Conservation (phyloP, 345 rosid species). For the Boechera retrofracta region DNA sequence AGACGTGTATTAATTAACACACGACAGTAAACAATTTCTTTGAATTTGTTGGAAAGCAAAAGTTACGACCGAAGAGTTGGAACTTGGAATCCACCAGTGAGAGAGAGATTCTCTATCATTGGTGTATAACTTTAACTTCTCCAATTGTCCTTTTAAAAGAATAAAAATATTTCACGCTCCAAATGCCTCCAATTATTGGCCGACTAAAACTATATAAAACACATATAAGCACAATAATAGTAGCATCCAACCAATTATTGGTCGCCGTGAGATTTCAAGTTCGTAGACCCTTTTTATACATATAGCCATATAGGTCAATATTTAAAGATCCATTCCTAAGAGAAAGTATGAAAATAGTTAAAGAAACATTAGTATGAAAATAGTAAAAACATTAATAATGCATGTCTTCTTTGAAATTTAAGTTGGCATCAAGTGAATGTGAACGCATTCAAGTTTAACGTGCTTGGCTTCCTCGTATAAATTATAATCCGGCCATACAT, state of each 20-base stretch:
- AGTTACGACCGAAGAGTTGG: slow-evolving; percentile 40
- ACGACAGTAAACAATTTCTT: slow-evolving; percentile 20
- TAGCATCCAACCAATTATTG: slow-evolving; percentile 46
- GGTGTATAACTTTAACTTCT: slow-evolving; percentile 35
- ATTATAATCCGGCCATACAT: neutral
- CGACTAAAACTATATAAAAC: slow-evolving; percentile 21
- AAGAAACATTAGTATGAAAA: slow-evolving; percentile 15
- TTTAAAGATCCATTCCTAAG: slow-evolving; percentile 18
- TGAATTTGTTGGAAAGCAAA: slow-evolving; percentile 33
- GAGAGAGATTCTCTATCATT: slow-evolving; percentile 33
- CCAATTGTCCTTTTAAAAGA: slow-evolving; percentile 26
- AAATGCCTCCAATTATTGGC: slow-evolving; percentile 38
- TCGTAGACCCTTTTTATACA: slow-evolving; percentile 23
- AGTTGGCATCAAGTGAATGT: slow-evolving; percentile 22
- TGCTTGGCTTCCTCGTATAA: slow-evolving; percentile 4
- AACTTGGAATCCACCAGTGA: slow-evolving; percentile 45
- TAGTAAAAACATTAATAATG: slow-evolving; percentile 14
- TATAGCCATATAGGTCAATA: slow-evolving; percentile 24
- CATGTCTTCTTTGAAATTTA: slow-evolving; percentile 10
- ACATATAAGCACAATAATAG: slow-evolving; percentile 38
- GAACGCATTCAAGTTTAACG: slow-evolving; percentile 11
- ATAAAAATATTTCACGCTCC: slow-evolving; percentile 22
- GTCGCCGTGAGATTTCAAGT: slow-evolving; percentile 31
- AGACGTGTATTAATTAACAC: neutral
- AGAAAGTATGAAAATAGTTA: slow-evolving; percentile 35